A percentile compares a stretch with the other conserved stretches of the same genome.
Conservation (phyloP, 2,329 filamentous ascomycete species). For the Diaporthe sp. region DNA sequence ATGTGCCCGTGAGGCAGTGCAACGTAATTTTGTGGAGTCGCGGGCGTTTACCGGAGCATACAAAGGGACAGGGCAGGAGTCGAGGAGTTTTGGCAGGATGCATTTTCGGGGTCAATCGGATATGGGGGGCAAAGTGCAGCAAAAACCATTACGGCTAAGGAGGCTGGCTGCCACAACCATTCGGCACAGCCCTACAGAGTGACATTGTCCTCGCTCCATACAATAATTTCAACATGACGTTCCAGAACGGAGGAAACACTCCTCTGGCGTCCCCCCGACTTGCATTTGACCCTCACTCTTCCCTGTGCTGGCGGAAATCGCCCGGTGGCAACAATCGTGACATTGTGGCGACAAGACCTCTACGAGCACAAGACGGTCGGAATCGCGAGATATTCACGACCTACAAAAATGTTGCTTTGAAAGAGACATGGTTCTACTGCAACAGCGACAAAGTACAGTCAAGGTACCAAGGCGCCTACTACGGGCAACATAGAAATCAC, state of each 20-base stretch:
- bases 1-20: constrained; percentile 21
- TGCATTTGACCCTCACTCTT: background rate
- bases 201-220: constrained; percentile 4
- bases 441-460: background rate
- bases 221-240: constrained; percentile 18
- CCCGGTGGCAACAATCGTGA: background rate
- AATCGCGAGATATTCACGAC: background rate
- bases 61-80: constrained; percentile 7
- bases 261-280: constrained; percentile 26
- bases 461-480: background rate
- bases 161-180: background rate
- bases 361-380: background rate
- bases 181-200: background rate
- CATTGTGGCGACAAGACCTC: background rate
- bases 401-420: background rate
- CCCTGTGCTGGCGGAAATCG: background rate
- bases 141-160: background rate
- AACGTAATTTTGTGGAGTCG: constrained; percentile 20
- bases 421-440: background rate
- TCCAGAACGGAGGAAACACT: constrained; percentile 28
- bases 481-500: background rate
- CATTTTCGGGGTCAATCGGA: constrained; percentile 15
- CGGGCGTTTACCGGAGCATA: constrained; percentile 28
- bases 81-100: constrained; percentile 12
- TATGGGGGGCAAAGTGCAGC: background rate